Percentiles rank a stretch among this genome's conserved stretches.
Conservation (phyloP, 2,329 filamentous ascomycete genomes). For the Neonectria magnoliae region DNA sequence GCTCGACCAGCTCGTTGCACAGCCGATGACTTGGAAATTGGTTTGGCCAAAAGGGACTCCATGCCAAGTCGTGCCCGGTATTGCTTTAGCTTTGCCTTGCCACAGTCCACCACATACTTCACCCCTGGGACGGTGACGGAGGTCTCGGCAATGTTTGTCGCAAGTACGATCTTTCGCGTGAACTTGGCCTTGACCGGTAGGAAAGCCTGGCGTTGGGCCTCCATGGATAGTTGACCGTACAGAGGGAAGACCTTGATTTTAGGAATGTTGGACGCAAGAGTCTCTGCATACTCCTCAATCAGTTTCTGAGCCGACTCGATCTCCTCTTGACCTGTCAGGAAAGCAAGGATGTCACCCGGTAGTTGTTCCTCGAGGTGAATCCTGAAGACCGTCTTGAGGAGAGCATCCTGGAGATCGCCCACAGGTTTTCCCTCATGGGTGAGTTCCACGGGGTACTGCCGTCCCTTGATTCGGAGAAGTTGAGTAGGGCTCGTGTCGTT, state of each 20-base stretch:
- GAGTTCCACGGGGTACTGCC: conserved; percentile 85
- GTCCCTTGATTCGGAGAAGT: conserved; percentile 78
- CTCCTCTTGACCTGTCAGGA: conserved; percentile 91
- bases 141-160: conserved; percentile 98
- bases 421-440: conserved; percentile 79
- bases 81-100: conserved; percentile 94
- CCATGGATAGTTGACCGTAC: conserved; percentile 89
- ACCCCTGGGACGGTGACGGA: conserved; percentile 96
- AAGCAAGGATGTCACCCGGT: conserved; percentile 94
- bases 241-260: conserved; percentile 79
- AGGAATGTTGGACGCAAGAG: conserved; percentile 78
- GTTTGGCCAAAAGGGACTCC: conserved; percentile 88
- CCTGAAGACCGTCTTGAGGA: conserved; percentile 84
- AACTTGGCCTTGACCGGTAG: conserved; percentile 74
- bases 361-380: conserved; percentile 88
- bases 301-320: conserved; percentile 85
- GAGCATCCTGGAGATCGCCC: conserved; percentile 82
- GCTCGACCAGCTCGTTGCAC: conserved; percentile 92
- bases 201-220: conserved; percentile 88
- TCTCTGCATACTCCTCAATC: conserved; percentile 80
- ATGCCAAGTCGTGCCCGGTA: conserved; percentile 86
- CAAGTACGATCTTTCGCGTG: conserved; percentile 88
- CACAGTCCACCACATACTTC: conserved; percentile 89
- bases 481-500: conserved; percentile 43
- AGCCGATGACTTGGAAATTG: conserved; percentile 92